A percentile compares a stretch with the other conserved stretches of the same genome.
Evolutionary conservation across 179 eudicot genomes (phyloP).

Genomic region (Silene noctiflora): DNA sequence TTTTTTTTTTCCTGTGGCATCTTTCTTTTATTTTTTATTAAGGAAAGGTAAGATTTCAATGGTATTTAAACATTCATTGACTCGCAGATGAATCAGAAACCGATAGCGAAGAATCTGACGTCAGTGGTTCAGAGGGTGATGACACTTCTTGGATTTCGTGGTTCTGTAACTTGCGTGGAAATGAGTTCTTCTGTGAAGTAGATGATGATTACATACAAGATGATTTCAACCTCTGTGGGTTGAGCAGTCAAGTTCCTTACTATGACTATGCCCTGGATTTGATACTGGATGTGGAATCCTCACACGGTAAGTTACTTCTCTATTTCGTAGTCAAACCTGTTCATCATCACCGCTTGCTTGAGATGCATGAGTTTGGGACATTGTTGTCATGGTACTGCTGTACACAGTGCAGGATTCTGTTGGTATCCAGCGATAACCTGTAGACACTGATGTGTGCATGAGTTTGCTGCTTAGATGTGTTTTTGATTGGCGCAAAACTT

Average conservation of each 20-base stretch:
- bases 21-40: background rate
- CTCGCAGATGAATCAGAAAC: slow-evolving; percentile 65
- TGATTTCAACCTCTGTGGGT: slow-evolving; percentile 72
- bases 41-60: background rate
- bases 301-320: slow-evolving; percentile 44
- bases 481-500: background rate
- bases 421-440: background rate
- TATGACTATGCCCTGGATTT: slow-evolving; percentile 65
- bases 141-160: slow-evolving; percentile 64
- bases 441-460: background rate
- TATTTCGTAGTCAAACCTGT: background rate
- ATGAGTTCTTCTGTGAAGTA: slow-evolving; percentile 71
- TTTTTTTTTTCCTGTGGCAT: background rate
- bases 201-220: slow-evolving; percentile 79
- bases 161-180: slow-evolving; percentile 72
- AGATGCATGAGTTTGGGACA: background rate
- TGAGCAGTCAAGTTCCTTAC: slow-evolving; percentile 67
- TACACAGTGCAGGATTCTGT: background rate
- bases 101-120: slow-evolving; percentile 69
- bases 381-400: background rate
- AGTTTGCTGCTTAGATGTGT: background rate
- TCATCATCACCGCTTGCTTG: background rate
- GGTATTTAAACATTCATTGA: background rate
- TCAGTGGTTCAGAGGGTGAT: slow-evolving; percentile 65
- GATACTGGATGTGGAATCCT: slow-evolving; percentile 61